Evolutionary conservation across 805 yeast genomes (phyloP).

Genomic region (Kodamaea leandrae): DNA sequence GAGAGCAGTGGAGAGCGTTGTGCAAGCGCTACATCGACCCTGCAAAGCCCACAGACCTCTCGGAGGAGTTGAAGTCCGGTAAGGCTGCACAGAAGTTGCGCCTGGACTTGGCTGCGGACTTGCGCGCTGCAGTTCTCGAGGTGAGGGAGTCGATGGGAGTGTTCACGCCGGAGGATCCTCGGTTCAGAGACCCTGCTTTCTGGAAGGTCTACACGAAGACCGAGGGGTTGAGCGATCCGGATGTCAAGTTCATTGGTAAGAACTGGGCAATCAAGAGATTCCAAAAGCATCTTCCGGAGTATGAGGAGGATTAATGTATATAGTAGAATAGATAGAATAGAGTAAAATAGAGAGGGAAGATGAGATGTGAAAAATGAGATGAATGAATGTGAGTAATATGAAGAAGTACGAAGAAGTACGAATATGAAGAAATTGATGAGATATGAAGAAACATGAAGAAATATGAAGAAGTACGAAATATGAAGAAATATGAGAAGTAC

Average conservation of each 20-base stretch:
- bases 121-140: slow-evolving; percentile 62
- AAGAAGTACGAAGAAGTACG: too few relatives aligned
- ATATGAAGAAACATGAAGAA: too few relatives aligned
- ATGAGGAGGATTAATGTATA: slow-evolving; percentile 14
- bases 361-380: background rate
- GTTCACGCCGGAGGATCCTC: slow-evolving; percentile 62
- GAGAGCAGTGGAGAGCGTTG: slow-evolving; percentile 67
- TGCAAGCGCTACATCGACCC: slow-evolving; percentile 54
- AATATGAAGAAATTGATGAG: too few relatives aligned
- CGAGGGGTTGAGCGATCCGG: slow-evolving; percentile 68
- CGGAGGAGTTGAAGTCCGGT: slow-evolving; percentile 62
- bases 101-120: slow-evolving; percentile 62
- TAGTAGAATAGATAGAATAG: slow-evolving; percentile 1
- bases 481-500: too few relatives aligned
- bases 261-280: slow-evolving; percentile 80
- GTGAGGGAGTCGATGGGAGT: slow-evolving; percentile 37
- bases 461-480: too few relatives aligned
- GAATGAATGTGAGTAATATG: background rate
- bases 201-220: slow-evolving; percentile 68
- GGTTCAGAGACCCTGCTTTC: slow-evolving; percentile 65
- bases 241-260: slow-evolving; percentile 67
- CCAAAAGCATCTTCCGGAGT: slow-evolving; percentile 49
- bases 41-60: slow-evolving; percentile 53
- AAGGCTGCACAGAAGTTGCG: slow-evolving; percentile 63
- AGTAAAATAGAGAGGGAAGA: background rate